A percentile compares a stretch with the other conserved stretches of the same genome.
Evolutionary conservation across 371 early-diverging fungal species (phyloP).

Genomic region (Phascolomyces articulosus): DNA sequence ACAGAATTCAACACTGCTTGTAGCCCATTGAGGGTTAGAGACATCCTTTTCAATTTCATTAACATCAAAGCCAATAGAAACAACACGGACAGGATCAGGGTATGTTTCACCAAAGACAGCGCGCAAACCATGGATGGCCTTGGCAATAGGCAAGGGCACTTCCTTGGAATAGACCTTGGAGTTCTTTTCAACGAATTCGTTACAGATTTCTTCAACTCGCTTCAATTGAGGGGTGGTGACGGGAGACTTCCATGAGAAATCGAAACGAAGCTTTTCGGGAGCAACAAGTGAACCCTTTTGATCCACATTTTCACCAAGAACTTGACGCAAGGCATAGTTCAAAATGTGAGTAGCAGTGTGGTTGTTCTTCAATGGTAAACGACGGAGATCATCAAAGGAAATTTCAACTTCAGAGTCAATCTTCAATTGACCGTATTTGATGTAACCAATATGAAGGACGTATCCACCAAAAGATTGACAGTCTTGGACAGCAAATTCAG

Average conservation of each 20-base stretch:
- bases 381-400: constrained; percentile 87
- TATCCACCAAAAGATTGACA: constrained; percentile 96
- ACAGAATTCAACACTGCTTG: constrained; percentile 95
- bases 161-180: constrained; percentile 82
- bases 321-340: constrained; percentile 92
- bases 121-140: constrained; percentile 87
- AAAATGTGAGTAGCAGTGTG: constrained; percentile 99
- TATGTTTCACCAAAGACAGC: constrained; percentile 98
- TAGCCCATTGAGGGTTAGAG: constrained; percentile 78
- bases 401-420: constrained; percentile 76
- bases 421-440: constrained; percentile 84
- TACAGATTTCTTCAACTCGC: constrained; percentile 83
- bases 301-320: constrained; percentile 78
- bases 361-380: constrained; percentile 93
- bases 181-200: constrained; percentile 81
- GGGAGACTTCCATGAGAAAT: constrained; percentile 85
- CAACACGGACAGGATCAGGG: constrained; percentile 96
- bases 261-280: constrained; percentile 97
- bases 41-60: constrained; percentile 89
- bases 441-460: constrained; percentile 95
- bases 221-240: constrained; percentile 83
- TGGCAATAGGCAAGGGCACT: constrained; percentile 82
- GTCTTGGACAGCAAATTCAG: constrained; percentile 93
- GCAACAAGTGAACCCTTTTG: constrained; percentile 99
- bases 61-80: constrained; percentile 88